Evolutionary conservation across 345 rosid species (phyloP).

Genomic region (Moricandia arvensis): DNA sequence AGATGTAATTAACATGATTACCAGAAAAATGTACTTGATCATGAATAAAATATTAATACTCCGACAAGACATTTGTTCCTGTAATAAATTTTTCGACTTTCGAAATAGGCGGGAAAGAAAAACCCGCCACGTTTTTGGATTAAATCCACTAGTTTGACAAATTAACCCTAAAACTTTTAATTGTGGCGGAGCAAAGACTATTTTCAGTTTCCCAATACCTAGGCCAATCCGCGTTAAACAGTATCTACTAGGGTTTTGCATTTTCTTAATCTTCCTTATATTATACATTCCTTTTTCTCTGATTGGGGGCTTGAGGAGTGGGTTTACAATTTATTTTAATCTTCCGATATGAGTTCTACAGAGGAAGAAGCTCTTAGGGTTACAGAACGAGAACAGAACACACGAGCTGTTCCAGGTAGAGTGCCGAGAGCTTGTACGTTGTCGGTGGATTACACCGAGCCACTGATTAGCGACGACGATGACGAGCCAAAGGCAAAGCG

Average conservation of each 20-base stretch:
- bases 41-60: too few species aligned
- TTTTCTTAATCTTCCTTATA: not conserved
- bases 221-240: not conserved
- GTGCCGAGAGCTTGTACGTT: not conserved
- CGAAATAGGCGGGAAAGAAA: too few species aligned
- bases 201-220: too few species aligned
- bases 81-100: too few species aligned
- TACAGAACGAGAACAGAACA: not conserved
- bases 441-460: not conserved
- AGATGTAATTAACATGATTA: too few species aligned
- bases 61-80: too few species aligned
- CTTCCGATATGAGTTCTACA: not conserved
- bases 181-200: too few species aligned
- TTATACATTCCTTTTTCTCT: not conserved
- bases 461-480: not conserved
- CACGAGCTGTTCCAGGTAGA: not conserved
- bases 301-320: not conserved
- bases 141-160: too few species aligned
- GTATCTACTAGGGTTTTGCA: constrained; percentile 18
- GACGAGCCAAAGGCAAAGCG: not conserved
- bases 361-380: not conserved
- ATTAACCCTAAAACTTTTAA: too few species aligned
- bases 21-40: too few species aligned
- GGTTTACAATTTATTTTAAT: not conserved
- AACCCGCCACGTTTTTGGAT: too few species aligned